These are phyloP conservation scores for Coriolopsis trogii DNA, from an alignment of 1,284 basidiomycete genomes.

Conservation along the genomic window DNA sequence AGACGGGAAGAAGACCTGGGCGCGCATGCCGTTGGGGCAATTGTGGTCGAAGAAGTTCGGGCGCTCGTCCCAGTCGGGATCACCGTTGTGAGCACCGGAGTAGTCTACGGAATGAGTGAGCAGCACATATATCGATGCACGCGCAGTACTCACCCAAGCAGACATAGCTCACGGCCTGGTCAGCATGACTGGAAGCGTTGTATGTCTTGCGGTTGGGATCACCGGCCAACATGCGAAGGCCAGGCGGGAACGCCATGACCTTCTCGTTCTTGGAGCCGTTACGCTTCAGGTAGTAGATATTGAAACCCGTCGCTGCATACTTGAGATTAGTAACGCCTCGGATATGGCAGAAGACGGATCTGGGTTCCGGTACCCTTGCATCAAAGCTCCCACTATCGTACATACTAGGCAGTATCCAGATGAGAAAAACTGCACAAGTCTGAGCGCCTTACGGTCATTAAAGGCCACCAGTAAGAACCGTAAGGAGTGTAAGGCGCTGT, in stretches of 20 bases:
- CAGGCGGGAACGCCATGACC: constrained; percentile 32
- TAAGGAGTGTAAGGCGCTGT: too few species aligned
- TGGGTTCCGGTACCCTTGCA: too few species aligned
- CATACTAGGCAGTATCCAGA: too few species aligned
- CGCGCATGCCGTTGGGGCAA: constrained; percentile 44
- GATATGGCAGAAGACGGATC: too few species aligned
- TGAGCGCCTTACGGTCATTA: too few species aligned
- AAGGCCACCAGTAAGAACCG: too few species aligned
- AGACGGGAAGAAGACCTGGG: constrained; percentile 47
- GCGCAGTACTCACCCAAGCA: constrained; percentile 39
- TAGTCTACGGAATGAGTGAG: constrained; percentile 28
- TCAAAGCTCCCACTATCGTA: too few species aligned
- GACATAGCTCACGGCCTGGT: constrained; percentile 44
- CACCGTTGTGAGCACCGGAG: constrained; percentile 29
- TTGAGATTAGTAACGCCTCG: neutral
- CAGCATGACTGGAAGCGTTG: constrained; percentile 38
- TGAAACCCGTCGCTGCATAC: constrained; percentile 21
- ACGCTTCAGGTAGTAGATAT: constrained; percentile 35
- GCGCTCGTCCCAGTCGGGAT: constrained; percentile 31
- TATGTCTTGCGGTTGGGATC: constrained; percentile 38
- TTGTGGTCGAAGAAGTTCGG: constrained; percentile 33
- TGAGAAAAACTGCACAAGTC: too few species aligned
- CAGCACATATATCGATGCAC: too few species aligned
- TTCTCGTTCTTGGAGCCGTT: constrained; percentile 24
- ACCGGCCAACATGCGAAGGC: constrained; percentile 43